Base-by-base conservation (phyloP, 2,329 filamentous ascomycete genomes). In the Cercospora sp. region DNA sequence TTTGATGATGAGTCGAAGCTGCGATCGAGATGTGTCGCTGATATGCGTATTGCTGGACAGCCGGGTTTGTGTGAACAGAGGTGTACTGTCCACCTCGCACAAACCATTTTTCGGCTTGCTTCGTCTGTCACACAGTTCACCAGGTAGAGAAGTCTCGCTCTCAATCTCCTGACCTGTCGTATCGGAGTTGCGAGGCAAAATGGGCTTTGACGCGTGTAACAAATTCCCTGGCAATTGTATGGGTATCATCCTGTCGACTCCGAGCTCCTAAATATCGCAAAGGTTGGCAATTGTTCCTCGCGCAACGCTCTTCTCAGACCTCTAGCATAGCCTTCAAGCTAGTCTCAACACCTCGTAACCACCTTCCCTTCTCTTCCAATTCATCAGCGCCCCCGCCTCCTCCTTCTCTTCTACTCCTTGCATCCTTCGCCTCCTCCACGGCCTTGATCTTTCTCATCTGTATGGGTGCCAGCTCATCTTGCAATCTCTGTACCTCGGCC, bases 301-400 rank as follows among this genome's bases (percentile, higher is more conserved):
- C 53, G 16, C 7, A 10, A 58, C 26, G 16, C 26, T 12, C 4
- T 9, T 12, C 33, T 78, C 70, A 78, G 2, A 88, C 81, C 71
- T 89, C 87, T 72, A 93, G 76, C 80, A 91, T 87, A 67, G 86
- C 83, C 75, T 81, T 87, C 77, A 93, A 77, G 13, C 80, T 85
- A 8, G 82, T 80, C 75, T 93, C 90, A n/a, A 87, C 88, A 18
- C 89, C 89, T 72, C 87, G 86, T 80, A 89, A 88, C 91, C 91
- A 94, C 72, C 91, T 83, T 5, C 90, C 91, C 73, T 88, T 85
- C 78, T 91, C 89, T 77, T 94, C 91, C 33, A 93, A 78, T 74
- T 94, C 90, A 73, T 93, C 91, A 51, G 88, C 86, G 16, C 87
- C 87, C 48, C 89, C 87, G 2, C 48, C 62, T 5, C 89, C 90